Evolutionary conservation across 352 stramenopile genomes (phyloP), one percentile per base, ranked within the genome.

Genomic region (Saprolegnia parasitica): DNA sequence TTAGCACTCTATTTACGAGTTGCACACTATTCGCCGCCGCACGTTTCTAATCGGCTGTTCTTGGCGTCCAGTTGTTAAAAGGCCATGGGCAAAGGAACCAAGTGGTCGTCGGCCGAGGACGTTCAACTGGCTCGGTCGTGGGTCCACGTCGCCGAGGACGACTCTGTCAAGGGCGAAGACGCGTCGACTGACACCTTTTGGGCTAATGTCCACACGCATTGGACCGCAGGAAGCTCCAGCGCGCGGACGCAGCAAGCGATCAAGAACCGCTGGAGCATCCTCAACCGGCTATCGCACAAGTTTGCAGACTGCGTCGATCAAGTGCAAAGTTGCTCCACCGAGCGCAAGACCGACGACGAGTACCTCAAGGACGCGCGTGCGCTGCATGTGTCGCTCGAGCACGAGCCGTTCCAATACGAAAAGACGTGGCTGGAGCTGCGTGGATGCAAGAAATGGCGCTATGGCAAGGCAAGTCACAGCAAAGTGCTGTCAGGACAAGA

Each of bases 21-120:
- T 35, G 29, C 29, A 35, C 29, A 35, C 29, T 35, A 35, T 35
- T 35, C 29, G 2, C 2, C 29, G 29, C 5, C 29, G 29, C 8
- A 32, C 35, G 56, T 63, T 63, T 63, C 56, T 63, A 63, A 46
- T 45, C 35, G 29, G 29, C n/a, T 40, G 21, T 32, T 4, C 24
- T n/a, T n/a, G 20, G 9, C 56, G 40, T 10, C 18, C 23, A 45
- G 35, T 63, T 63, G 21, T 63, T 63, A 11, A 24, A 23, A 29
- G n/a, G 15, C 24, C 57, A 65, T 65, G 57, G 57, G 57, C 18
- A 65, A 65, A 29, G 57, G 57, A 18, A 50, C 57, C 1, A 65
- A 65, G 57, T 65, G 57, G 57, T 20, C 8, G 16, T 9, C 16
- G 9, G 15, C 10, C 5, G 57, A 65, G 24, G 57, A 65, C 57